These are phyloP conservation scores for Leishmania martiniquensis DNA, from an alignment of 208 protist species.

Conservation along the genomic window DNA sequence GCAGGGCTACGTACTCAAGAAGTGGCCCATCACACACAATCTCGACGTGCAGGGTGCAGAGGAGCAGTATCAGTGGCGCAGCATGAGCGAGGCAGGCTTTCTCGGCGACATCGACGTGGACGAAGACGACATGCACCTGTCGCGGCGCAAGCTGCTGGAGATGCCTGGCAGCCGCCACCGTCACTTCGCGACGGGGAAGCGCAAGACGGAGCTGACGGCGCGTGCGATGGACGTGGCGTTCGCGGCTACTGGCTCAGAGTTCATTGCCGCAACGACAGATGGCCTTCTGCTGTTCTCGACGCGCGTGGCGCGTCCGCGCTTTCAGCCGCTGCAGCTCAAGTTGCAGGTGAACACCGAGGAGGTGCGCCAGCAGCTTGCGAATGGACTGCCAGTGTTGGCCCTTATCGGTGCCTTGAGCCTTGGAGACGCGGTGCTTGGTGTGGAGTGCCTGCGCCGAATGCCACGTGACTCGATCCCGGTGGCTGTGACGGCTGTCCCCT, in stretches of 20 bases:
- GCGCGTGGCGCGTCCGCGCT: constrained; percentile 70
- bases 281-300: constrained; percentile 89
- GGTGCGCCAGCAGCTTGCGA: constrained; percentile 57
- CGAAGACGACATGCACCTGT: constrained; percentile 81
- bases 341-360: constrained; percentile 62
- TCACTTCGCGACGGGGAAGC: constrained; percentile 91
- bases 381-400: constrained; percentile 65
- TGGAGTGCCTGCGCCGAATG: constrained; percentile 80
- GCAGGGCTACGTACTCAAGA: constrained; percentile 89
- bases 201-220: constrained; percentile 83
- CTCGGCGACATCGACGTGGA: constrained; percentile 87
- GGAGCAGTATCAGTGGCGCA: constrained; percentile 92
- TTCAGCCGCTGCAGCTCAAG: constrained; percentile 83
- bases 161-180: constrained; percentile 90
- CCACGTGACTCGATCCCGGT: constrained; percentile 83
- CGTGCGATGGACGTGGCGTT: constrained; percentile 83
- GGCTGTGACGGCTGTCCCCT: constrained; percentile 72
- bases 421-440: constrained; percentile 69
- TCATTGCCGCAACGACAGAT: constrained; percentile 90
- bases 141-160: constrained; percentile 81
- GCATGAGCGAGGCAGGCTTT: constrained; percentile 82
- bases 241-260: constrained; percentile 82
- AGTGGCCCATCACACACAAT: constrained; percentile 92
- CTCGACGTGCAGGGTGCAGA: constrained; percentile 87
- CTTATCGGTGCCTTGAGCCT: constrained; percentile 85